phyloP scores from a whole-genome alignment of 1,284 basidiomycete species.

The Cryptococcus amylolentus region DNA sequence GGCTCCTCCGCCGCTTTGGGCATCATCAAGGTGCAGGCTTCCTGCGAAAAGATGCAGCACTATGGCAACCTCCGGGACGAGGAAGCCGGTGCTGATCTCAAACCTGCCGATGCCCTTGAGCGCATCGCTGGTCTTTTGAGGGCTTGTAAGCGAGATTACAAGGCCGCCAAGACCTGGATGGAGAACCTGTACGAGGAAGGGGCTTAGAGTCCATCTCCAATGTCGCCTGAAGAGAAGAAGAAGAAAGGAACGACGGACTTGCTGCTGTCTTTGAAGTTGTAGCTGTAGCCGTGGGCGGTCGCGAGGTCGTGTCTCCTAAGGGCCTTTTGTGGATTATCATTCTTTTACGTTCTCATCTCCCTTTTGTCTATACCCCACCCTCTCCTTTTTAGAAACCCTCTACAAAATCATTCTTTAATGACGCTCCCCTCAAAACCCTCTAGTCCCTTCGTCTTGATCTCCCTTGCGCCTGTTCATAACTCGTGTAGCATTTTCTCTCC shows the following conservation, averaged over 20 bases:
- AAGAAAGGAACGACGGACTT: neutral
- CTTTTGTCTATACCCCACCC: no score
- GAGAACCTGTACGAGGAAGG: slow-evolving; percentile 53
- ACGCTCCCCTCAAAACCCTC: no score
- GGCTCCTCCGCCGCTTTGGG: slow-evolving; percentile 90
- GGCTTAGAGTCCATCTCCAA: no score
- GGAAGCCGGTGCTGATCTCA: slow-evolving; percentile 52
- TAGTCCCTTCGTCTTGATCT: neutral
- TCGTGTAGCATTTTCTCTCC: neutral
- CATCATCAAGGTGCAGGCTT: slow-evolving; percentile 69
- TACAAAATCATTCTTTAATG: no score
- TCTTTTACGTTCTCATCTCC: no score
- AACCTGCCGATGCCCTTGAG: slow-evolving; percentile 60
- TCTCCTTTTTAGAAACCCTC: no score
- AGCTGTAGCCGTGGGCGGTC: neutral
- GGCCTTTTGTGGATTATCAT: no score
- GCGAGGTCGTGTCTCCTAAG: neutral
- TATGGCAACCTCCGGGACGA: slow-evolving; percentile 60
- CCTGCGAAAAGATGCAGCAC: slow-evolving; percentile 86
- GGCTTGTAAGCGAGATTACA: slow-evolving; percentile 60
- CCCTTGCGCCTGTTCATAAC: neutral
- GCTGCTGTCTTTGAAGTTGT: neutral
- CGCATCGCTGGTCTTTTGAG: slow-evolving; percentile 59
- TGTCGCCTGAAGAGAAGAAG: no score
- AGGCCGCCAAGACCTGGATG: slow-evolving; percentile 58